Base-by-base conservation (phyloP, 352 stramenopile genomes). In the Aphanomyces astaci region DNA sequence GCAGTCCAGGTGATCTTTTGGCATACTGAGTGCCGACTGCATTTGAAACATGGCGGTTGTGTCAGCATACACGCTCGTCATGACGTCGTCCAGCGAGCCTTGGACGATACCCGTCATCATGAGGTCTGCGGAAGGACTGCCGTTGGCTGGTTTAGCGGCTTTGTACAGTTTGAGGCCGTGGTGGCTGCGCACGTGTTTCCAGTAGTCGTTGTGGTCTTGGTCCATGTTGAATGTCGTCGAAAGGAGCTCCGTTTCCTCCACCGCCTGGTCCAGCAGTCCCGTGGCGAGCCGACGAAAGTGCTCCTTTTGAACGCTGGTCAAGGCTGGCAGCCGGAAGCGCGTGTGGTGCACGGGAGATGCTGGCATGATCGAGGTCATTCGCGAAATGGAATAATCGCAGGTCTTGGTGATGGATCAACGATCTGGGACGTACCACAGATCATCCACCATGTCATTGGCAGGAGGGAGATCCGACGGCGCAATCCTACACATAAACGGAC, bases 151-250 rank as follows among this genome's bases (percentile, higher is more conserved):
- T 9, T 9, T 17, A 17, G 22, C 28, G 4, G 60, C 60, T 24
- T 66, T 66, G 60, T 56, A 66, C 1, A 66, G 17, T 24, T 66
- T 66, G 43, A 66, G 48, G 30, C 60, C 60, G 15, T 66, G 51
- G 60, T 3, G 15, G 19, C 24, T 25, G 17, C 60, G 60, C 27
- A 57, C 24, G 48, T 66, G 45, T 66, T 66, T 66, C 60, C 60
- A 66, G 30, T 66, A 28, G 60, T 17, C 30, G n/a, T n/a, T n/a
- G n/a, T n/a, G n/a, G n/a, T n/a, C n/a, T n/a, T n/a, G n/a, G 48
- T 66, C 19, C 9, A 56, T 56, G 22, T 66, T 40, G 4, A 56
- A 27, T 0, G 60, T 45, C 17, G 60, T 66, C n/a, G n/a, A n/a
- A n/a, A n/a, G n/a, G 39, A 28, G 4, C 2, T 66, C 60, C 30